Conservation (phyloP, 306 rosid genomes). For the Ammopiptanthus mongolicus region DNA sequence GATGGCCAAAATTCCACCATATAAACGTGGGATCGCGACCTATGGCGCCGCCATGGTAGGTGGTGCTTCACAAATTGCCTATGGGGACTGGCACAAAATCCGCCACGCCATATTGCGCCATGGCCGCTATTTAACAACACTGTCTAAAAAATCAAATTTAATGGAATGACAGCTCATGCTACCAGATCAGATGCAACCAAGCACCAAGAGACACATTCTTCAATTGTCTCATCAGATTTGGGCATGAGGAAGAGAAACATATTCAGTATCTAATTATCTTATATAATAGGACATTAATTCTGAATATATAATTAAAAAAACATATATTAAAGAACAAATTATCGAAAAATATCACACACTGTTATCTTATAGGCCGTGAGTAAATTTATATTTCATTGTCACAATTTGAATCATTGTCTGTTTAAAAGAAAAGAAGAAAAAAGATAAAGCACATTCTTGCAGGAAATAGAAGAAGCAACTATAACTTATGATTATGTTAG, state of each 20-base stretch:
- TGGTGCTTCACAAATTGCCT: too few relatives aligned
- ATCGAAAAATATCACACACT: background rate
- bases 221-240: too few relatives aligned
- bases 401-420: background rate
- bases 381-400: background rate
- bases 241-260: too few relatives aligned
- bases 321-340: background rate
- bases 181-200: background rate
- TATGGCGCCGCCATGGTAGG: too few relatives aligned
- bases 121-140: too few relatives aligned
- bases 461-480: background rate
- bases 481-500: background rate
- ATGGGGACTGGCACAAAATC: too few relatives aligned
- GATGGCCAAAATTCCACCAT: too few relatives aligned
- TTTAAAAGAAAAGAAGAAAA: background rate
- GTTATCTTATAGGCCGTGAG: background rate
- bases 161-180: background rate
- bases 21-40: too few relatives aligned
- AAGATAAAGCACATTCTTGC: background rate
- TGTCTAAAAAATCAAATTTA: background rate
- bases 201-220: too few relatives aligned
- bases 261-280: too few relatives aligned
- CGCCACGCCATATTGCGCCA: too few relatives aligned
- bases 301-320: background rate
- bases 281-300: background rate